These are phyloP conservation scores for Corylus americana DNA, from an alignment of 306 rosid species.

Conservation along the genomic window DNA sequence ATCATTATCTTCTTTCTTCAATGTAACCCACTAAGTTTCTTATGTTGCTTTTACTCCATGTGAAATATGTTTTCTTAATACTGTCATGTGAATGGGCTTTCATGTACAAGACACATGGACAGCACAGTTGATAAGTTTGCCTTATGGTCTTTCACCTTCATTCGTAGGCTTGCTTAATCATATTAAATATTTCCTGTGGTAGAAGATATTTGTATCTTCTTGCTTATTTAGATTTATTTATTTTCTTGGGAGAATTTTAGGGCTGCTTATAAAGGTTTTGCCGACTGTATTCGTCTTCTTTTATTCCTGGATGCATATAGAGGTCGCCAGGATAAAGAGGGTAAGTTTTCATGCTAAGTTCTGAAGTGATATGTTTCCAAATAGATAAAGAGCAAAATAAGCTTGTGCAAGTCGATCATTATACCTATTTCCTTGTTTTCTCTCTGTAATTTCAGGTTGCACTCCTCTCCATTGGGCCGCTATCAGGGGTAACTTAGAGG, in stretches of 20 bases:
- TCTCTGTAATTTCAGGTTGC: constrained; percentile 62
- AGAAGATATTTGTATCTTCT: constrained; percentile 3
- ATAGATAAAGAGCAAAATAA: constrained; percentile 8
- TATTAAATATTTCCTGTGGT: not conserved
- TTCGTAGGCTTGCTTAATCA: not conserved
- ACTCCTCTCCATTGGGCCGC: constrained; percentile 99
- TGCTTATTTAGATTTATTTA: constrained; percentile 19
- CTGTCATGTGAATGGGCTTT: not conserved
- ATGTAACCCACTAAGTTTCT: not conserved
- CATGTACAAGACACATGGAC: not conserved
- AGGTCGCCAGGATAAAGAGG: constrained; percentile 95
- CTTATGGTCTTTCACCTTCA: constrained; percentile 6
- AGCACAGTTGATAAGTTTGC: not conserved
- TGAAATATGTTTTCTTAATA: not conserved
- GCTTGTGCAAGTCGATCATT: constrained; percentile 11
- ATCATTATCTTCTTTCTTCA: not conserved
- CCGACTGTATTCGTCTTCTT: constrained; percentile 89
- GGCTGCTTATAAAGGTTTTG: constrained; percentile 99
- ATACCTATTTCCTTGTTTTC: constrained; percentile 13
- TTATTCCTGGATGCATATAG: constrained; percentile 89
- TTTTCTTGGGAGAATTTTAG: constrained; percentile 46
- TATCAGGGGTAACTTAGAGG: constrained; percentile 92
- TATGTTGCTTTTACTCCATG: not conserved
- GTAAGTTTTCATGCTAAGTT: constrained; percentile 41
- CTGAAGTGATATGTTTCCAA: constrained; percentile 15